Conservation (phyloP, 768 basidiomycete species). For the Trametes cinnabarina region DNA sequence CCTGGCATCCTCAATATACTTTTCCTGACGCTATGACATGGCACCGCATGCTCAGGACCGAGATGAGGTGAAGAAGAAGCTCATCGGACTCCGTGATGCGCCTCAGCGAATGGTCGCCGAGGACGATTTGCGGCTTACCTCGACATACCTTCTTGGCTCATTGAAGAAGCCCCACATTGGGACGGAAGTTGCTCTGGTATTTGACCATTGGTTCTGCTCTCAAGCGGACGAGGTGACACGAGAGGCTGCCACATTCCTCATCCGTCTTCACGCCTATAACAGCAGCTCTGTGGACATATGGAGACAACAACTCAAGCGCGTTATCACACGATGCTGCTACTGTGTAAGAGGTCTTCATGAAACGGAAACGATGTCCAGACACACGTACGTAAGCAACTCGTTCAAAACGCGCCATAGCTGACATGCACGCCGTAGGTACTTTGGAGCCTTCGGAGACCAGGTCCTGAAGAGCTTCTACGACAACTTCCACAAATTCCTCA, state of each 20-base stretch:
- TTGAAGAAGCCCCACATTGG: slow-evolving; percentile 23
- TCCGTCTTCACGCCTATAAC: slow-evolving; percentile 79
- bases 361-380: slow-evolving; percentile 60
- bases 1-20: too few relatives aligned
- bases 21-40: background rate
- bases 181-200: slow-evolving; percentile 25
- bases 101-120: slow-evolving; percentile 57
- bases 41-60: slow-evolving; percentile 23
- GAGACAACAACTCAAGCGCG: slow-evolving; percentile 53
- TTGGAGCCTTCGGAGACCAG: slow-evolving; percentile 58
- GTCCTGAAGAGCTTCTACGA: slow-evolving; percentile 57
- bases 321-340: slow-evolving; percentile 60
- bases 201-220: slow-evolving; percentile 78
- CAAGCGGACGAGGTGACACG: slow-evolving; percentile 53
- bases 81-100: slow-evolving; percentile 53
- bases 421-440: slow-evolving; percentile 50
- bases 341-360: slow-evolving; percentile 70
- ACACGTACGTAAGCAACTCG: slow-evolving; percentile 58
- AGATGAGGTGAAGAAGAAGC: slow-evolving; percentile 45
- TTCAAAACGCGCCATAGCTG: background rate
- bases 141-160: slow-evolving; percentile 48
- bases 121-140: slow-evolving; percentile 48
- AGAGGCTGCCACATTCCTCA: slow-evolving; percentile 75
- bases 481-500: slow-evolving; percentile 68
- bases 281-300: slow-evolving; percentile 56